A percentile compares a stretch with the other conserved stretches of the same genome.
Conservation (phyloP, 2,329 filamentous ascomycete species). For the Fusarium sp. region DNA sequence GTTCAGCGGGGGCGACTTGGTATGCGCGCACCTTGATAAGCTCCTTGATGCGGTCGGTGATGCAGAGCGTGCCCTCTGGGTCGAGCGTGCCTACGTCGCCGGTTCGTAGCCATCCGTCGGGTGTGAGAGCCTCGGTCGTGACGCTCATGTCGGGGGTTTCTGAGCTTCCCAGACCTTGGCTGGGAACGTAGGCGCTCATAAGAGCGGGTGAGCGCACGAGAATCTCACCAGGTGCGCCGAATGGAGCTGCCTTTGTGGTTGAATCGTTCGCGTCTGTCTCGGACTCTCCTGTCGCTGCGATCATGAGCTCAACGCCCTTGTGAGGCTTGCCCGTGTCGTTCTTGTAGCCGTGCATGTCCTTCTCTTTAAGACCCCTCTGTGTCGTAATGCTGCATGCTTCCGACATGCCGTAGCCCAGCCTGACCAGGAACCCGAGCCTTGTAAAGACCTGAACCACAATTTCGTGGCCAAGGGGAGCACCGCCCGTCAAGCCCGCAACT, state of each 20-base stretch:
- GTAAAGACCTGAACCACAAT: slow-evolving; percentile 70
- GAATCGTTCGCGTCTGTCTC: slow-evolving; percentile 46
- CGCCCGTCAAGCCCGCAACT: slow-evolving; percentile 65
- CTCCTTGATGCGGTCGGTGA: slow-evolving; percentile 79
- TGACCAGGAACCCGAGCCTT: slow-evolving; percentile 60
- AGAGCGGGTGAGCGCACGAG: slow-evolving; percentile 72
- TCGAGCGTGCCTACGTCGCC: slow-evolving; percentile 75
- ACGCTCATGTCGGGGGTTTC: slow-evolving; percentile 51
- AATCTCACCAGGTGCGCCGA: slow-evolving; percentile 69
- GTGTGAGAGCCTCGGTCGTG: slow-evolving; percentile 53
- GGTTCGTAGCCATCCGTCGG: slow-evolving; percentile 76
- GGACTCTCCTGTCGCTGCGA: slow-evolving; percentile 62
- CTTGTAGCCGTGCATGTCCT: slow-evolving; percentile 56
- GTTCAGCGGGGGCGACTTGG: slow-evolving; percentile 68
- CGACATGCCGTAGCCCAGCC: slow-evolving; percentile 80
- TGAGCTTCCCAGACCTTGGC: slow-evolving; percentile 53
- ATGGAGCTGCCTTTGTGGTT: slow-evolving; percentile 52
- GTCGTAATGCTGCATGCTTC: slow-evolving; percentile 74
- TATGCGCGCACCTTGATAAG: slow-evolving; percentile 71
- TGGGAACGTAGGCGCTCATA: slow-evolving; percentile 75
- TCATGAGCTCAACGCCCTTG: slow-evolving; percentile 72
- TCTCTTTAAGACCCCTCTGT: slow-evolving; percentile 65
- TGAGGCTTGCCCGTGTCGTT: slow-evolving; percentile 75
- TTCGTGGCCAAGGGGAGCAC: slow-evolving; percentile 70
- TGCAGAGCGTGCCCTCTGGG: slow-evolving; percentile 66